Percentiles rank a stretch among this genome's conserved stretches.
Evolutionary conservation across 805 yeast genomes (phyloP).

Genomic region (Kregervanrija fluxuum): DNA sequence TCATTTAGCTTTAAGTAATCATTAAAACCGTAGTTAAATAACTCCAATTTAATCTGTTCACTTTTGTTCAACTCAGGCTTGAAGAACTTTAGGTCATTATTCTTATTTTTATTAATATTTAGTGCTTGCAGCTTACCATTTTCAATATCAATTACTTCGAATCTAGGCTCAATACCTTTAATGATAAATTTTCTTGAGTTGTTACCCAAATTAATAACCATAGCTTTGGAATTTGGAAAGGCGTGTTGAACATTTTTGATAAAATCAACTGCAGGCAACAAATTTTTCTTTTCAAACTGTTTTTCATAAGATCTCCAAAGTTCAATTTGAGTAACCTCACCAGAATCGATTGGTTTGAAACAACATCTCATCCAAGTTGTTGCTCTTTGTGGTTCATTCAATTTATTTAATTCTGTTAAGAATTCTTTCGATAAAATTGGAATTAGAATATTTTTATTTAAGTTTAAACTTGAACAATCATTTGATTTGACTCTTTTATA

Average conservation of each 20-base stretch:
- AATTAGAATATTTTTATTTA: conserved; percentile 5
- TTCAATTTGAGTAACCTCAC: conserved; percentile 91
- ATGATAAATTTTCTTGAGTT: conserved; percentile 76
- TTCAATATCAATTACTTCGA: conserved; percentile 40
- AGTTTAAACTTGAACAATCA: conserved; percentile 1
- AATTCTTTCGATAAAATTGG: conserved; percentile 30
- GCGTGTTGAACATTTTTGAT: conserved; percentile 90
- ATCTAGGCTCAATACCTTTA: conserved; percentile 89
- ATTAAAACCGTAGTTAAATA: conserved; percentile 26
- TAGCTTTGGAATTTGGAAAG: conserved; percentile 82
- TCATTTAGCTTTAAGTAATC: conserved; percentile 31
- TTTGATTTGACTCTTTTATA: conserved; percentile 44
- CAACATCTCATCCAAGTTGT: conserved; percentile 92
- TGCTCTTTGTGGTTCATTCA: conserved; percentile 85
- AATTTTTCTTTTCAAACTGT: conserved; percentile 63
- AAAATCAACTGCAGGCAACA: conserved; percentile 93
- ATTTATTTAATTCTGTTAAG: conserved; percentile 49
- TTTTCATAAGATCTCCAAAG: conserved; percentile 93
- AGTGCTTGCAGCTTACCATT: conserved; percentile 39
- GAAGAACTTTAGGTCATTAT: conserved; percentile 7
- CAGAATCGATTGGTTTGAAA: conserved; percentile 67
- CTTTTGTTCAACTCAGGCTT: conserved; percentile 16
- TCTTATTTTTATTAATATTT: neutral
- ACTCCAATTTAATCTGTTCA: conserved; percentile 23
- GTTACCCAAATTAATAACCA: conserved; percentile 68